phyloP scores from a whole-genome alignment of 371 early-diverging fungal genomes.

The Chytridiales sp. region DNA sequence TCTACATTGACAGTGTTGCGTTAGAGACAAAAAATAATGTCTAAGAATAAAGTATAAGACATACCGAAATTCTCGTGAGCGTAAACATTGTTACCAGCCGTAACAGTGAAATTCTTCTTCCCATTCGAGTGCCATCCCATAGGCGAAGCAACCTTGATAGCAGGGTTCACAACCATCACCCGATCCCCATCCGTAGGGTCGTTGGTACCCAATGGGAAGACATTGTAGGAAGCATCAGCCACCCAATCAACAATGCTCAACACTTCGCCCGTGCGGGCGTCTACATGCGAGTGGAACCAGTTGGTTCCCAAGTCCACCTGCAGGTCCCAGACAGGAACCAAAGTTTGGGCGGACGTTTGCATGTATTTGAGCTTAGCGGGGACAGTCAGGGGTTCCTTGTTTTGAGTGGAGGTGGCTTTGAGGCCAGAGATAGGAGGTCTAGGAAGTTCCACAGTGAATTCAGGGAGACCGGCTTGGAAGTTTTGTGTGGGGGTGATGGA shows the following conservation, averaged over 20 bases:
- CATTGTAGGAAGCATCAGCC: slow-evolving; percentile 70
- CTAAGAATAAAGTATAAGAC: slow-evolving; percentile 1
- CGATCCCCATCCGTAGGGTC: slow-evolving; percentile 74
- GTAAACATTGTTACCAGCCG: slow-evolving; percentile 78
- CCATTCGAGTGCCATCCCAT: slow-evolving; percentile 50
- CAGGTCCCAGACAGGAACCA: slow-evolving; percentile 78
- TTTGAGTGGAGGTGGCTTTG: slow-evolving; percentile 4
- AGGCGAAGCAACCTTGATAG: slow-evolving; percentile 70
- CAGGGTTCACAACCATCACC: slow-evolving; percentile 67
- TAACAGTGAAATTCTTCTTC: slow-evolving; percentile 60
- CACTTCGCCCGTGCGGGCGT: slow-evolving; percentile 58
- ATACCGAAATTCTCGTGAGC: slow-evolving; percentile 65
- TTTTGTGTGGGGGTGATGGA: not conserved
- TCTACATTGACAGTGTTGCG: slow-evolving; percentile 18
- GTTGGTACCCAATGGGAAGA: slow-evolving; percentile 84
- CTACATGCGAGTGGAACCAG: slow-evolving; percentile 86
- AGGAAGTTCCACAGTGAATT: not conserved
- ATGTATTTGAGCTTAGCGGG: slow-evolving; percentile 41
- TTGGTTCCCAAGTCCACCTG: slow-evolving; percentile 84
- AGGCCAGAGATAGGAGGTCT: too few species aligned
- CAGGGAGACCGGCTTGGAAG: not conserved
- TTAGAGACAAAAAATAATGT: too few species aligned
- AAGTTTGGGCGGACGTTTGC: slow-evolving; percentile 22
- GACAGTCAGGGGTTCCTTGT: slow-evolving; percentile 12
- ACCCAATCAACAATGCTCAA: slow-evolving; percentile 86